Evolutionary conservation across 495 filamentous ascomycete genomes (phyloP), one percentile per base, ranked within the genome.

Genomic region (Daldinia caldariorum): DNA sequence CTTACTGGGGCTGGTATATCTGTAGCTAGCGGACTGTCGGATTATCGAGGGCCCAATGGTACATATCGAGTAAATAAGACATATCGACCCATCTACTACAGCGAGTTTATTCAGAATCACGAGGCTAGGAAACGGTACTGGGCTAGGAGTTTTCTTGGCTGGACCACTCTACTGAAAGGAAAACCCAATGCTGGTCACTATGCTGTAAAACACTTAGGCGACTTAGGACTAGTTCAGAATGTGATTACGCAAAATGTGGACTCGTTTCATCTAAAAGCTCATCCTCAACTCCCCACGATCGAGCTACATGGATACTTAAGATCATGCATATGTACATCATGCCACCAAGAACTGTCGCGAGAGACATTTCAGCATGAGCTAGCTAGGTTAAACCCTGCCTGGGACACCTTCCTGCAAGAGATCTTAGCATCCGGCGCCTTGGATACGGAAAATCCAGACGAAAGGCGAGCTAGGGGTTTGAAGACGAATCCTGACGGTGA

Each of bases 221-320:
- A 85, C 22, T 83, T 93, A 74, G 94, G 93, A 0, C 76, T 92
- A 55, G 79, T 97, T 12, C 87, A 85, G 56, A 88, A 82, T 32
- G 91, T 97, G 32, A 88, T 99, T 69, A 99, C 95, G 45, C 95
- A 99, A 76, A 97, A 98, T 76, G 94, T 97, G 26, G 95, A 99
- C 78, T 97, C 94, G 5, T 95, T 97, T 77, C 94, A 99, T 79
- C 82, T 88, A 1, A 77, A 79, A 32, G 89, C 91, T 6, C 94
- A 97, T 78, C 92, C 94, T 3, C 75, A 85, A 1, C 78, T 94
- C 12, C 83, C 86, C 6, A 95, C 92, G 6, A 78, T 94, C 14
- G 95, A 98, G 78, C 83, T 99, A 49, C 95, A 99, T 78, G 95
- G 95, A 63, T 96, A 93, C 75, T 83, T 99, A 45, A 84, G 93